phyloP scores from a whole-genome alignment of 768 basidiomycete species.

The Dioszegia aurantiaca region DNA sequence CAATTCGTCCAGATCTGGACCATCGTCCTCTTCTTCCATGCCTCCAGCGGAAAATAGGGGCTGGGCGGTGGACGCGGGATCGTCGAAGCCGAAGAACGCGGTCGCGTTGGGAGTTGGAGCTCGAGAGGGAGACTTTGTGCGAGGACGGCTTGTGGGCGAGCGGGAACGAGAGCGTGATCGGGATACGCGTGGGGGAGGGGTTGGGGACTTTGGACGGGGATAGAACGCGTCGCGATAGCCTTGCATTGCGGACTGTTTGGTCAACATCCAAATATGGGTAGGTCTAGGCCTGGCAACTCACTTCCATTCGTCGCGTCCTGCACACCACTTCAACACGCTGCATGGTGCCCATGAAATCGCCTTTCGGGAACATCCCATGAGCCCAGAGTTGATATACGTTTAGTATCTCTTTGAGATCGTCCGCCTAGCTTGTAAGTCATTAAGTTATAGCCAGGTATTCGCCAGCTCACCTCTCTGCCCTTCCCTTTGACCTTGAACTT shows the following conservation, averaged over 20 bases:
- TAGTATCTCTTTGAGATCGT: constrained; percentile 75
- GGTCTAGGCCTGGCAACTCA: constrained; percentile 51
- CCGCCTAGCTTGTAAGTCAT: constrained; percentile 56
- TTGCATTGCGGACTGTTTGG: constrained; percentile 30
- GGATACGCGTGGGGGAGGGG: constrained; percentile 24
- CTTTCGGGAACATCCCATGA: constrained; percentile 86
- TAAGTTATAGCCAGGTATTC: background rate
- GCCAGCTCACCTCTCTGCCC: constrained; percentile 72
- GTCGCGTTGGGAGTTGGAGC: background rate
- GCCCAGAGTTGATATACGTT: constrained; percentile 92
- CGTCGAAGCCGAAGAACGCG: background rate
- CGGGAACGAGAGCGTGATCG: constrained; percentile 17
- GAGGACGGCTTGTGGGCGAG: constrained; percentile 21
- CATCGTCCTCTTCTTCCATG: constrained; percentile 42
- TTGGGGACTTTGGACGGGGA: constrained; percentile 28
- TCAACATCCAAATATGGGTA: background rate
- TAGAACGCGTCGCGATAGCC: constrained; percentile 44
- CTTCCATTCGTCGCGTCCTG: constrained; percentile 79
- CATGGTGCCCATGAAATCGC: constrained; percentile 81
- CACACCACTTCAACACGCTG: constrained; percentile 82
- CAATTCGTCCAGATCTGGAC: constrained; percentile 38
- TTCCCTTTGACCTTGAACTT: constrained; percentile 79
- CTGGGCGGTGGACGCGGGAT: background rate
- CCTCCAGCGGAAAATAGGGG: constrained; percentile 8
- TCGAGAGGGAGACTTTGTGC: constrained; percentile 53